Evolutionary conservation across 805 yeast species (phyloP), one percentile per base, ranked within the genome.

Genomic region (Spencermartinsiella europaea): DNA sequence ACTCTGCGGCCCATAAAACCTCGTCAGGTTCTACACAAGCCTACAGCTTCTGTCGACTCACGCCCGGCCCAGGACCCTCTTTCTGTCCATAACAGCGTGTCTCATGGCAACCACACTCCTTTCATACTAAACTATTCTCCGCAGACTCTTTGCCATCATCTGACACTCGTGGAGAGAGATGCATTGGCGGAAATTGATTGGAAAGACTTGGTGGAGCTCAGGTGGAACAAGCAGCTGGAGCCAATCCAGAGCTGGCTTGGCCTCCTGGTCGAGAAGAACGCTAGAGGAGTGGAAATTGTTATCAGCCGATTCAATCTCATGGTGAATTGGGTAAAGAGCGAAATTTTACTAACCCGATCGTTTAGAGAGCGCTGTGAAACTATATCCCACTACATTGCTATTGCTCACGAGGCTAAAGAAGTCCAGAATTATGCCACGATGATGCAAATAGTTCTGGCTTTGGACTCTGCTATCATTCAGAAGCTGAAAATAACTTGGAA

Each of bases 251-350:
- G 93, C 57, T 93, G 99, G 99, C 67, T 89, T 21, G 83, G 80
- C 51, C 72, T 86, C 28, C 69, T 90, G 45, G 75, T 19, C 77
- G 80, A 62, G 75, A 78, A 55, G 68, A 70, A 55, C 61, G 68
- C 27, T 65, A 72, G 81, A n/a, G 96, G 97, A 0, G 80, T 89
- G 33, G 87, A 86, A 52, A 67, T 91, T 40, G 88, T 87, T 10
- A 81, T 88, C 34, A 75, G 95, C 0, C 71, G 99, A 50, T 93
- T 90, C 72, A 90, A 91, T 60, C 68, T 91, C 49, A 81, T 86
- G 69, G 90, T 86, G 4, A 87, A 86, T 57, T 91, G 98, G 98
- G 81, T 90, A 35, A 80, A 86, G 28, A 86, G 96, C 0, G 96
- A 91, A 67, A 78, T 93, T 46, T 64, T 88, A 14, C 68, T 91